Evolutionary conservation across 2,329 filamentous ascomycete genomes (phyloP), one percentile per base, ranked within the genome.

Genomic region (Zymoseptoria pseudotritici): DNA sequence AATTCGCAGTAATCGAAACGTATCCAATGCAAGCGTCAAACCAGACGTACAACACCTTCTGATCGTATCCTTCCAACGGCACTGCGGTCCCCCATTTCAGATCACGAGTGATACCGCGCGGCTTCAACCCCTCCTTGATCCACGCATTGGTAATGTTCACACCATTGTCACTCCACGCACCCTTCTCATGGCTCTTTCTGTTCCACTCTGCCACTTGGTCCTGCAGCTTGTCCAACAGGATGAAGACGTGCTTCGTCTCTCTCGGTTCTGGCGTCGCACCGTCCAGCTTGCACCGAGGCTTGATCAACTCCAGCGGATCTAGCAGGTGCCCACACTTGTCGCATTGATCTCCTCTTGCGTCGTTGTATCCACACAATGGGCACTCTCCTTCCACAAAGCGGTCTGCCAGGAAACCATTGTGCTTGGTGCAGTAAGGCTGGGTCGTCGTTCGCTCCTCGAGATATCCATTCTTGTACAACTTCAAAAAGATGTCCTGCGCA

Each of bases 1-100:
- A 96, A 68, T 86, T 91, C 65, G 90, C 90, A 1, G 92, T 96
- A 67, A 97, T 97, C 1, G 91, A 96, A n/a, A 91, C 87, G 73
- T 97, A 97, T 20, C 92, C 92, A 70, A 96, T 94, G 75, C 90
- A 94, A 58, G 90, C 90, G 73, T 96, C 90, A 72, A 97, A 91
- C 91, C 88, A 90, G 61, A 96, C 91, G 71, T 97, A 97, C 66
- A 97, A 86, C 63, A 96, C 93, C 79, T 90, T 90, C 64, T 87
- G 80, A 64, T 87, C 84, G 68, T 86, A 89, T 11, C 82, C 85
- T 29, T 81, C 75, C 2, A 83, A 70, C 26, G 83, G 83, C 11
- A 85, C 82, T 2, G 82, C 80, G 7, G 84, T 85, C 71, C 93
- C 93, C 93, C 93, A 97, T 73, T 89, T 92, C 61, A 97, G 80